Evolutionary conservation across 2,329 filamentous ascomycete species (phyloP).

Genomic region (Aspergillus chevalieri): DNA sequence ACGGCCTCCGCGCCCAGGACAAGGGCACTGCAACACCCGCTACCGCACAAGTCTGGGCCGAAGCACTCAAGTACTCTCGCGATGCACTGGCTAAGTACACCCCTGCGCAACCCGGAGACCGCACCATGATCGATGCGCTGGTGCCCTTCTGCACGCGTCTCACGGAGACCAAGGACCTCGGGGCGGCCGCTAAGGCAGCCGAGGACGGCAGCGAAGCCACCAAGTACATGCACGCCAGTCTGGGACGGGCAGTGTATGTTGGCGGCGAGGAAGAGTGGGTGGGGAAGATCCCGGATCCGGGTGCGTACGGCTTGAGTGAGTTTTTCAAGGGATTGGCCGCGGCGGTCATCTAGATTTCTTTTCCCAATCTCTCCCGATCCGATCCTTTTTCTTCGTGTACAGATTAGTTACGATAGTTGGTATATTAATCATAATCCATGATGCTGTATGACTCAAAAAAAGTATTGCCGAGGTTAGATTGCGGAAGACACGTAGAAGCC

Average conservation of each 20-base stretch:
- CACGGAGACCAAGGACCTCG: constrained; percentile 57
- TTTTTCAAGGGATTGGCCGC: constrained; percentile 75
- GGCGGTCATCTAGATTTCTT: constrained; percentile 17
- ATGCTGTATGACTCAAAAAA: no score
- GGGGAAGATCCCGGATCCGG: constrained; percentile 68
- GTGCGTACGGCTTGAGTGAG: constrained; percentile 70
- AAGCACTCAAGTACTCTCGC: constrained; percentile 65
- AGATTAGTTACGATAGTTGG: background rate
- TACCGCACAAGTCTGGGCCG: constrained; percentile 52
- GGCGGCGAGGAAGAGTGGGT: constrained; percentile 60
- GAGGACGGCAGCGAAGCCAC: constrained; percentile 72
- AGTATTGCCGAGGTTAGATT: no score
- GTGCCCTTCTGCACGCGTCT: constrained; percentile 78
- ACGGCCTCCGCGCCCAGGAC: constrained; percentile 55
- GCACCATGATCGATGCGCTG: constrained; percentile 84
- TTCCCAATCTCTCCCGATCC: background rate
- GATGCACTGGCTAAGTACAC: constrained; percentile 74
- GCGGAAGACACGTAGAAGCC: background rate
- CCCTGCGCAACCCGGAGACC: constrained; percentile 79
- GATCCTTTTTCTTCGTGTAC: background rate
- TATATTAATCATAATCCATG: no score
- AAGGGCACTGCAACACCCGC: constrained; percentile 40
- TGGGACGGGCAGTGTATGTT: constrained; percentile 79
- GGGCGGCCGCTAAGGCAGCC: constrained; percentile 68
- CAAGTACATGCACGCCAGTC: constrained; percentile 83